Percentiles rank a stretch among this genome's conserved stretches.
These are phyloP conservation scores for Solanum raphanifolium DNA, from an alignment of 257 asterid genomes.

Conservation along the genomic window DNA sequence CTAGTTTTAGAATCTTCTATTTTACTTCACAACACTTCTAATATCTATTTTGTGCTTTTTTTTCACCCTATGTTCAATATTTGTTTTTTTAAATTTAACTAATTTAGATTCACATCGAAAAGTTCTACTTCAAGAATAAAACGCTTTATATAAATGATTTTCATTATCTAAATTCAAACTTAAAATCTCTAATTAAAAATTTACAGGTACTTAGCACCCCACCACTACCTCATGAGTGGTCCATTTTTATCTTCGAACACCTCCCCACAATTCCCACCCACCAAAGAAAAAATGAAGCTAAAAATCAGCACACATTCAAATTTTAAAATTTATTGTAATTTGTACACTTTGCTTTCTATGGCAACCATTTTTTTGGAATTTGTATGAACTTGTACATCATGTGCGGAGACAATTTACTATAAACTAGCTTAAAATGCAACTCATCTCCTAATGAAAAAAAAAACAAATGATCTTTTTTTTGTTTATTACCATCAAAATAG, in stretches of 20 bases:
- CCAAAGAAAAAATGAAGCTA: background rate
- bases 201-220: background rate
- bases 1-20: background rate
- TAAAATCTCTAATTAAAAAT: background rate
- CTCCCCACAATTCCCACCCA: background rate
- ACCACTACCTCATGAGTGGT: background rate
- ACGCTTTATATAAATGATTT: fast-evolving
- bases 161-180: background rate
- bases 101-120: background rate
- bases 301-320: background rate
- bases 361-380: background rate
- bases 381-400: background rate
- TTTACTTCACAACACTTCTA: background rate
- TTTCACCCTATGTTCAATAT: background rate
- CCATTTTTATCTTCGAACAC: background rate
- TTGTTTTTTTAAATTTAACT: background rate
- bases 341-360: background rate
- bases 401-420: background rate
- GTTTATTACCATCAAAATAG: background rate
- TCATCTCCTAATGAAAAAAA: background rate
- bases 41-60: background rate
- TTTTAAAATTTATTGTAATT: background rate
- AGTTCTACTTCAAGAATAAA: background rate
- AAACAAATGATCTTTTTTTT: background rate
- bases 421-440: background rate